Percentiles rank a stretch among this genome's conserved stretches.
Evolutionary conservation across 768 basidiomycete genomes (phyloP).

Genomic region (Floccularia luteovirens): DNA sequence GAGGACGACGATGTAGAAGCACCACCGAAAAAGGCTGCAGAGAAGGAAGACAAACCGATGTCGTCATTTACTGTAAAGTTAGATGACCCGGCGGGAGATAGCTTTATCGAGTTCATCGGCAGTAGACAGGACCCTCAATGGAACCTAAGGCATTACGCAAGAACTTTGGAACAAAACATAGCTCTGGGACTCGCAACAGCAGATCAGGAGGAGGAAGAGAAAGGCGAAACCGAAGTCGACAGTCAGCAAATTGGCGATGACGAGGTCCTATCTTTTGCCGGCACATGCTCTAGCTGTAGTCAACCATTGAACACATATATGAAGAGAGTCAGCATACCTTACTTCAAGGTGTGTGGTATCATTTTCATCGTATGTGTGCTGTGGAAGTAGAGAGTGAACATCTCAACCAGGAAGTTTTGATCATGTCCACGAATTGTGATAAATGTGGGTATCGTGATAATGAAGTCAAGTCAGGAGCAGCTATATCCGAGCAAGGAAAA

Average conservation of each 20-base stretch:
- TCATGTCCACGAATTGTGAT: constrained; percentile 98
- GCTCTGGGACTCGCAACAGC: constrained; percentile 62
- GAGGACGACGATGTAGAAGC: constrained; percentile 42
- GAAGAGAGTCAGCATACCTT: constrained; percentile 95
- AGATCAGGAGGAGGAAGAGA: constrained; percentile 25
- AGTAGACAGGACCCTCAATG: constrained; percentile 90
- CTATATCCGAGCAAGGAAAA: constrained; percentile 84
- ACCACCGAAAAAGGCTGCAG: constrained; percentile 23
- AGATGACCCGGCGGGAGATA: constrained; percentile 93
- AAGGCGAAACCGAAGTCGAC: constrained; percentile 11
- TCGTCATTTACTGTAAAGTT: constrained; percentile 73
- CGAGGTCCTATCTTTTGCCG: constrained; percentile 85
- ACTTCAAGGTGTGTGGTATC: constrained; percentile 72
- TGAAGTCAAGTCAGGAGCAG: constrained; percentile 92
- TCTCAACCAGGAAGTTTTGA: constrained; percentile 71
- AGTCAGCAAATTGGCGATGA: constrained; percentile 49
- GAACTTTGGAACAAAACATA: constrained; percentile 77
- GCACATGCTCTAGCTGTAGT: constrained; percentile 84
- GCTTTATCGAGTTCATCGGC: constrained; percentile 88
- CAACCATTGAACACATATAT: constrained; percentile 79
- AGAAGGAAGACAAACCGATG: constrained; percentile 43
- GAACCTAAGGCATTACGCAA: constrained; percentile 76
- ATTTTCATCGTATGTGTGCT: neutral
- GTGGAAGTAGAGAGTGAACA: neutral
- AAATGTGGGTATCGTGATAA: constrained; percentile 95